Percentiles rank a stretch among this genome's conserved stretches.
These are phyloP conservation scores for Neckera pumila DNA, from an alignment of 225 moss, liverwort and hornwort genomes.

Conservation along the genomic window DNA sequence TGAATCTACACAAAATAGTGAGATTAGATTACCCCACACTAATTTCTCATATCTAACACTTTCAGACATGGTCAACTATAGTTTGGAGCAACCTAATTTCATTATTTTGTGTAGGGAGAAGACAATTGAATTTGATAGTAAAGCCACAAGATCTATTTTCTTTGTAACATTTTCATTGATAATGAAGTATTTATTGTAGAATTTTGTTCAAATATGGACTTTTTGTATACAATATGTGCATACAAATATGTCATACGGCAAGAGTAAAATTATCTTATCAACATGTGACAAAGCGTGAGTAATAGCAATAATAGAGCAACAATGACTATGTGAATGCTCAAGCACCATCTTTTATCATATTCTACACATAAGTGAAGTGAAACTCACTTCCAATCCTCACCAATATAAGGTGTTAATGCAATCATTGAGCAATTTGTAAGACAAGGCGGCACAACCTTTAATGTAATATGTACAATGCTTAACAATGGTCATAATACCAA, in stretches of 20 bases:
- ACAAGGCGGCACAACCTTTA: too few relatives aligned
- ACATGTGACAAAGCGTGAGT: fast-evolving
- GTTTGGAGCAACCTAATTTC: too few relatives aligned
- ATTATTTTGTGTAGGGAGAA: neutral
- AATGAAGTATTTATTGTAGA: neutral
- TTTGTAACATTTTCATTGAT: neutral
- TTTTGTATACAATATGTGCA: neutral
- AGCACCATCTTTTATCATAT: neutral
- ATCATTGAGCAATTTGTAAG: too few relatives aligned
- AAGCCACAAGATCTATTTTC: neutral
- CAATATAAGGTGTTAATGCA: too few relatives aligned
- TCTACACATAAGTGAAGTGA: neutral
- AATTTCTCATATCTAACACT: too few relatives aligned
- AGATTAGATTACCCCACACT: too few relatives aligned
- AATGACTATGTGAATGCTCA: neutral
- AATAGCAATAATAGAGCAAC: neutral
- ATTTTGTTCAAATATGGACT: neutral
- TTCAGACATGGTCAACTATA: too few relatives aligned
- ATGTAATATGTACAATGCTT: too few relatives aligned
- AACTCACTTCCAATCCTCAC: too few relatives aligned
- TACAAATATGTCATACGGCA: neutral
- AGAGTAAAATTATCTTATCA: neutral
- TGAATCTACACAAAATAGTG: too few relatives aligned
- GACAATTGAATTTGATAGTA: neutral
- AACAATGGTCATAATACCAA: too few relatives aligned